Evolutionary conservation across 2,329 filamentous ascomycete genomes (phyloP), one percentile per base, ranked within the genome.

Genomic region (Venturia effusa): DNA sequence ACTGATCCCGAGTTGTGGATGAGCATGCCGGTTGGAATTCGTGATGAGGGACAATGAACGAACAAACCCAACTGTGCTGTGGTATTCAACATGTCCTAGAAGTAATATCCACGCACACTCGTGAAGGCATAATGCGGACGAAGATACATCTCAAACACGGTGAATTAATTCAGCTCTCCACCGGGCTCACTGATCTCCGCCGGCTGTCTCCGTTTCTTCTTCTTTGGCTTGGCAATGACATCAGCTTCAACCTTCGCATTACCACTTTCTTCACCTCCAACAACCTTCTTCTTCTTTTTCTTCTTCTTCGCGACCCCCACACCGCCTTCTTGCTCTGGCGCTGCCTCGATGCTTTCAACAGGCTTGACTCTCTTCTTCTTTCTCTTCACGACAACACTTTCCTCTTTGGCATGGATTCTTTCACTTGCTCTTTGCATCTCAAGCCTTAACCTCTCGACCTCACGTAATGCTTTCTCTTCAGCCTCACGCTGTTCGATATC

Each of bases 391-490:
- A 88, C 81, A 0, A 82, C 84, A 0, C 85, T 86, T 70, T 88
- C 84, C n/a, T 86, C 87, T 69, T 86, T 86, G 24, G 87, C 83
- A 68, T 89, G 83, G 43, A 92, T 86, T 64, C 88, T 79, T 76
- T 92, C 89, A 69, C 88, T 89, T 43, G 86, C 87, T 64, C 89
- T 79, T 76, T 92, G 89, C 92, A 97, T 96, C 76, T 96, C 90
- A 64, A 97, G 79, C 62, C 94, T 82, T 65, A 95, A 78, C 61
- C 87, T 82, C 77, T 97, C 93, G 3, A 99, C 89, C 74, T 97
- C 90, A 73, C 88, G 87, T 80, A 97, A 86, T 10, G 93, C 94
- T 70, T 85, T 86, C 66, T 97, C 92, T 71, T 96, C 91, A 19
- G 83, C 84, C 71, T 88, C 83, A 67, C 87, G 84, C 62, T 81